Conservation (phyloP, 2,329 filamentous ascomycete species). For the Cercospora sp. region DNA sequence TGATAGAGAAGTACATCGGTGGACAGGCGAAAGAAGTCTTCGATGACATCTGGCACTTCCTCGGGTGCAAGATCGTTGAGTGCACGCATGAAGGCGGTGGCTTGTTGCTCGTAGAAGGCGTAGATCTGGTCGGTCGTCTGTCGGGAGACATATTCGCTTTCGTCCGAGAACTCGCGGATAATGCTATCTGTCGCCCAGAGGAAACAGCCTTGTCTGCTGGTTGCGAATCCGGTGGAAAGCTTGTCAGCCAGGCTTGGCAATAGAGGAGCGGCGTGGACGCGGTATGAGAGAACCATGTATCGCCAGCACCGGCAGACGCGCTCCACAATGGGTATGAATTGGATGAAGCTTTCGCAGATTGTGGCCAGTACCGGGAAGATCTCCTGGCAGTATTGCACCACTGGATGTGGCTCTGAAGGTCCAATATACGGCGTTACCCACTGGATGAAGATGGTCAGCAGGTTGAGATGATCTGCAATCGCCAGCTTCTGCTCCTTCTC, state of each 20-base stretch:
- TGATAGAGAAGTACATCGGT: constrained; percentile 93
- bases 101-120: constrained; percentile 90
- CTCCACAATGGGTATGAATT: constrained; percentile 86
- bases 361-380: constrained; percentile 84
- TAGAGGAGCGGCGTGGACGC: constrained; percentile 82
- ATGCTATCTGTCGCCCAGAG: constrained; percentile 98
- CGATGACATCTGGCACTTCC: constrained; percentile 82
- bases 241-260: constrained; percentile 84
- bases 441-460: constrained; percentile 89
- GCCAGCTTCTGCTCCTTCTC: constrained; percentile 81
- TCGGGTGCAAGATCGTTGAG: constrained; percentile 78
- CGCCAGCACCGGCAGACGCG: constrained; percentile 93
- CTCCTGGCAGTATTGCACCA: constrained; percentile 94
- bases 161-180: constrained; percentile 90
- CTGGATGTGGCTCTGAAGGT: constrained; percentile 74
- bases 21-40: constrained; percentile 93
- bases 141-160: constrained; percentile 78
- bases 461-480: constrained; percentile 88
- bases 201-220: constrained; percentile 91
- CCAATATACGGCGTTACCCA: constrained; percentile 72
- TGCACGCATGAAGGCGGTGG: constrained; percentile 82
- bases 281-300: constrained; percentile 94
- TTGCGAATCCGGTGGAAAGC: constrained; percentile 78
- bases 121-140: constrained; percentile 86
- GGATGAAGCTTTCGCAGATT: constrained; percentile 82